Percentiles rank a stretch among this genome's conserved stretches.
Conservation (phyloP, 1,284 basidiomycete genomes). For the Omphalotus olearius region DNA sequence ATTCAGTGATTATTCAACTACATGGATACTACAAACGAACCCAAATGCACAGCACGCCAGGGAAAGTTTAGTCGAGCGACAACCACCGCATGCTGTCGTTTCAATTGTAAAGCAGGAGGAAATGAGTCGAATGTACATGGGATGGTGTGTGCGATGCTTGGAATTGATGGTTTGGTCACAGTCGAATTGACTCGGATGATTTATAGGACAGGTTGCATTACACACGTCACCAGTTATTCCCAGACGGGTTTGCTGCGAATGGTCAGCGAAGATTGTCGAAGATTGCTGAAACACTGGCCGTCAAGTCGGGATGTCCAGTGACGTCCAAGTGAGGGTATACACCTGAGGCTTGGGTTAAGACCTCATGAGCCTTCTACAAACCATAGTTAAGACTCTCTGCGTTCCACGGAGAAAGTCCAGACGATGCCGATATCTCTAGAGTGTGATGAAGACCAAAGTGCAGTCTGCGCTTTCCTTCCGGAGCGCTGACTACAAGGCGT, state of each 20-base stretch:
- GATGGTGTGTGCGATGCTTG: too few relatives aligned
- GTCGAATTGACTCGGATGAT: too few relatives aligned
- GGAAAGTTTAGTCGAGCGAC: too few relatives aligned
- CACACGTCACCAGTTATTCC: background rate
- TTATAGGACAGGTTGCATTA: too few relatives aligned
- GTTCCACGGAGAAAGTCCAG: constrained; percentile 5
- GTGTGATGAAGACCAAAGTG: constrained; percentile 1
- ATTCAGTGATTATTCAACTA: too few relatives aligned
- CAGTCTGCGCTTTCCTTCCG: background rate
- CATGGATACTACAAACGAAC: too few relatives aligned
- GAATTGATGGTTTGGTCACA: too few relatives aligned
- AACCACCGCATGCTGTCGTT: too few relatives aligned
- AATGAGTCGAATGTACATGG: too few relatives aligned
- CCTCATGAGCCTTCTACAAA: constrained; percentile 9
- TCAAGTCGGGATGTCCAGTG: background rate
- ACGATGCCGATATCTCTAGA: constrained; percentile 4
- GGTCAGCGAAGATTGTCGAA: constrained; percentile 2
- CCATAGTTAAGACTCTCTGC: background rate
- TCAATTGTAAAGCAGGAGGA: too few relatives aligned
- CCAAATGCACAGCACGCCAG: too few relatives aligned
- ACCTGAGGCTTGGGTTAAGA: background rate
- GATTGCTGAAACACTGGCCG: background rate
- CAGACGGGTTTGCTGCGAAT: constrained; percentile 5
- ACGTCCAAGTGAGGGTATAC: background rate
- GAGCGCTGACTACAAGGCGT: background rate